Conservation (phyloP, 169 alveolate genomes). For the Cryptosporidium andersoni region DNA sequence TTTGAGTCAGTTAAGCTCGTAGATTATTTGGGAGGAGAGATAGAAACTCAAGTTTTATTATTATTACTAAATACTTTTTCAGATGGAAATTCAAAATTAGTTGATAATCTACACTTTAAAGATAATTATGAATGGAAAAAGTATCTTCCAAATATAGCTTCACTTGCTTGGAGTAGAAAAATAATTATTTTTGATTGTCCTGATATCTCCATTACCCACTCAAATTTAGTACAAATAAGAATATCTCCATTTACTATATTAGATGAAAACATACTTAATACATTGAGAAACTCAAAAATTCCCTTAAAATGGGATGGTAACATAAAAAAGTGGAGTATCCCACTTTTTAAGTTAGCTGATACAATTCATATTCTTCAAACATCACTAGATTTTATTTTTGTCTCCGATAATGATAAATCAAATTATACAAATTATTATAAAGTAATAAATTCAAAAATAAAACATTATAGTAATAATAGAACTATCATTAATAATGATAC, state of each 20-base stretch:
- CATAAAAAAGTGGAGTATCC: constrained; percentile 24
- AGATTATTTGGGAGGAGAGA: constrained; percentile 48
- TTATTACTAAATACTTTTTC: constrained; percentile 5
- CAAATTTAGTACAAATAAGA: too few species aligned
- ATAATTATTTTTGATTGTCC: constrained; percentile 16
- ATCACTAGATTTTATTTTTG: constrained; percentile 22
- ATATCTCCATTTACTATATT: too few species aligned
- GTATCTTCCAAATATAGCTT: constrained; percentile 37
- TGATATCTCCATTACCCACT: not conserved
- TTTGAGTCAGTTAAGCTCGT: constrained; percentile 44
- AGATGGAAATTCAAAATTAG: not conserved
- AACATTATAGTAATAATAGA: too few species aligned
- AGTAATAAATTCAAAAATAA: too few species aligned
- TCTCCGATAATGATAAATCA: constrained; percentile 4
- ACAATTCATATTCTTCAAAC: constrained; percentile 21
- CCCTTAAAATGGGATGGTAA: constrained; percentile 35
- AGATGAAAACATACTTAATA: constrained; percentile 15
- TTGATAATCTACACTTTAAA: not conserved
- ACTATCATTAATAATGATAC: not conserved
- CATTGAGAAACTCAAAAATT: constrained; percentile 16
- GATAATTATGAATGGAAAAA: constrained; percentile 17
- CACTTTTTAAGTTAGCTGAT: constrained; percentile 3
- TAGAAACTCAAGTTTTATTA: constrained; percentile 11
- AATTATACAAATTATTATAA: not conserved
- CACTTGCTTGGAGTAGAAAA: constrained; percentile 15